Evolutionary conservation across 352 stramenopile species (phyloP).

Genomic region (Hyaloperonospora brassicae): DNA sequence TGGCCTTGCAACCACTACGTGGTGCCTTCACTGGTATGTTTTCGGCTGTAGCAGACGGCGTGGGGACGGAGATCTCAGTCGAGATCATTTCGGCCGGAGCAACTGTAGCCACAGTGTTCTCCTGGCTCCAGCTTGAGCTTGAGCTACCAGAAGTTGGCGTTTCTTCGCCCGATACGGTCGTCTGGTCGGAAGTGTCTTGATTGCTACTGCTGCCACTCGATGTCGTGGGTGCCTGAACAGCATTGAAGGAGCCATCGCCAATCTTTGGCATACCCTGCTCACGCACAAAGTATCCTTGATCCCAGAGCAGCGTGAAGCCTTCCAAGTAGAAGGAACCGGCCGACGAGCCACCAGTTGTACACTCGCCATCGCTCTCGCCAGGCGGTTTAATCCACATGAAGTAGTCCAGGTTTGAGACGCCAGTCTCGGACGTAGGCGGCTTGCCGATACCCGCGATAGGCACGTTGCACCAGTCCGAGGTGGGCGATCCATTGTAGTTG

Average conservation of each 20-base stretch:
- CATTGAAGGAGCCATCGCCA: constrained; percentile 2
- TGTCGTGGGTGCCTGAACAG: background rate
- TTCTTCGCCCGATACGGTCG: constrained; percentile 2
- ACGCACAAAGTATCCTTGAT: constrained; percentile 53
- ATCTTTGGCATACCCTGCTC: constrained; percentile 9
- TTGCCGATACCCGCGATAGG: constrained; percentile 32
- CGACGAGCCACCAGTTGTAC: constrained; percentile 25
- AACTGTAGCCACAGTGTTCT: constrained; percentile 13
- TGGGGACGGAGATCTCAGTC: constrained; percentile 5
- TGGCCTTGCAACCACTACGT: constrained; percentile 18
- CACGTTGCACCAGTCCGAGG: constrained; percentile 54
- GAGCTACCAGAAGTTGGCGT: constrained; percentile 8
- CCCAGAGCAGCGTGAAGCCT: constrained; percentile 50
- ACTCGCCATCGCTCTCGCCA: constrained; percentile 59
- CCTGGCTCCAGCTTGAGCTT: constrained; percentile 14
- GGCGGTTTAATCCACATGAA: constrained; percentile 67
- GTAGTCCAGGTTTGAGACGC: constrained; percentile 49
- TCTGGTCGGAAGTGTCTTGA: constrained; percentile 2
- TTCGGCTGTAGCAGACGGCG: constrained; percentile 5
- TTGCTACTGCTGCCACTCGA: constrained; percentile 7
- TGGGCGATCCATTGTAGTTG: constrained; percentile 25
- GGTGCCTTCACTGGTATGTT: constrained; percentile 1
- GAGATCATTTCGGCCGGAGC: constrained; percentile 8
- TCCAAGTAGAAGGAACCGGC: constrained; percentile 53
- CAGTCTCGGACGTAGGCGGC: constrained; percentile 40